Base-by-base conservation (phyloP, 768 basidiomycete genomes). In the Lepiota venenata region DNA sequence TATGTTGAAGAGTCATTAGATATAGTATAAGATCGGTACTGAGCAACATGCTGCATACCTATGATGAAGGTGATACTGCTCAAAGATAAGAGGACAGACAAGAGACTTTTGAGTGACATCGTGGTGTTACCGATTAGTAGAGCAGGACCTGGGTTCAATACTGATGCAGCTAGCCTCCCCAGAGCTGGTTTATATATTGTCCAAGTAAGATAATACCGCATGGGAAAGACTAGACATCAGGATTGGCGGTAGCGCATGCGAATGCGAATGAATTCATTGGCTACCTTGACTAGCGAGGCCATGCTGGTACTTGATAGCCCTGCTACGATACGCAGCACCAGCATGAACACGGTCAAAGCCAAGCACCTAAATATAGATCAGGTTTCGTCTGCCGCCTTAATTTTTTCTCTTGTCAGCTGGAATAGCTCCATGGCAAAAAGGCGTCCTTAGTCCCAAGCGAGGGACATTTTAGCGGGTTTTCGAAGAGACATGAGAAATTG, bases 31-130 rank as follows among this genome's bases (percentile, higher is more conserved):
- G 27, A 15, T 25, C 43, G 14, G 4, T 4, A 14, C 3, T 27
- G 25, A n/a, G 18, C 29, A 8, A 44, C 15, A 54, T 27, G 12
- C 29, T 54, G 20, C 40, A 40, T 18, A 52, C 50, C 56, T 1
- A 15, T 36, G 36, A 36, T 27, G 40, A 53, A 20, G 20, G 29
- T 45, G 15, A 29, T 37, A 39, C n/a, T 37, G 12, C 7, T 47
- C 16, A 54, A 47, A 35, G 45, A 38, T 38, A 57, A 44, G 18
- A 54, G 21, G 4, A 50, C 37, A 21, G 32, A 36, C 18, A 52
- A 32, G 12, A 57, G 46, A 22, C 32, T 14, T 22, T 48, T 57
- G 46, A 54, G 36, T 11, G 56, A 35, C 56, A 57, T 57, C 18
- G 27, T 29, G 20, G 11, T 52, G 29, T 43, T 47, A n/a, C 20